Percentiles rank a stretch among this genome's conserved stretches.
These are phyloP conservation scores for Mycena crocata DNA, from an alignment of 768 basidiomycete species.

Conservation along the genomic window DNA sequence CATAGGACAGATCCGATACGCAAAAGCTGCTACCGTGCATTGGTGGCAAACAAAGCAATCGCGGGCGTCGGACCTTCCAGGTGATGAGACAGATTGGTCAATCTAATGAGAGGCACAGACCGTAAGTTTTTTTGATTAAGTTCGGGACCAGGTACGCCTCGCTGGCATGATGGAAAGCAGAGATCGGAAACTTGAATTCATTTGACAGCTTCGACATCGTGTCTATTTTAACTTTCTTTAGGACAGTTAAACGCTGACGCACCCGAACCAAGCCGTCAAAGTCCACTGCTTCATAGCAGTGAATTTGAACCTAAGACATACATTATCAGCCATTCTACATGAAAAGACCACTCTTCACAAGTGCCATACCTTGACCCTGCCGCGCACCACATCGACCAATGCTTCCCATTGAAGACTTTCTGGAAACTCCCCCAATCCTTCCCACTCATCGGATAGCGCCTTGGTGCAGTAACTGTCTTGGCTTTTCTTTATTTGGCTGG, in stretches of 20 bases:
- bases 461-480: slow-evolving; percentile 76
- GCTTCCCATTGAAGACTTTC: slow-evolving; percentile 78
- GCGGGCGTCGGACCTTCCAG: no score
- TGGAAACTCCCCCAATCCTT: slow-evolving; percentile 63
- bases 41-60: slow-evolving; percentile 77
- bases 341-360: no score
- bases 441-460: slow-evolving; percentile 57
- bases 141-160: slow-evolving; percentile 86
- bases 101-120: no score
- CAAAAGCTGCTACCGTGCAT: no score
- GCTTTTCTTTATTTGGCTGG: slow-evolving; percentile 67
- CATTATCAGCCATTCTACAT: no score
- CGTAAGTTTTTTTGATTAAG: slow-evolving; percentile 76
- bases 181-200: slow-evolving; percentile 82
- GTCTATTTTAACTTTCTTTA: not conserved
- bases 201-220: slow-evolving; percentile 72
- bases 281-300: slow-evolving; percentile 68
- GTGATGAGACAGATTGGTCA: no score
- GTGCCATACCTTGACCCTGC: slow-evolving; percentile 71
- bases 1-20: no score
- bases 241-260: slow-evolving; percentile 40
- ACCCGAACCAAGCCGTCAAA: slow-evolving; percentile 75
- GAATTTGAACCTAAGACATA: no score
- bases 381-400: slow-evolving; percentile 76
- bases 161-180: slow-evolving; percentile 82